These are phyloP conservation scores for Cutaneotrichosporon curvatum DNA, from an alignment of 1,284 basidiomycete species.

Conservation along the genomic window DNA sequence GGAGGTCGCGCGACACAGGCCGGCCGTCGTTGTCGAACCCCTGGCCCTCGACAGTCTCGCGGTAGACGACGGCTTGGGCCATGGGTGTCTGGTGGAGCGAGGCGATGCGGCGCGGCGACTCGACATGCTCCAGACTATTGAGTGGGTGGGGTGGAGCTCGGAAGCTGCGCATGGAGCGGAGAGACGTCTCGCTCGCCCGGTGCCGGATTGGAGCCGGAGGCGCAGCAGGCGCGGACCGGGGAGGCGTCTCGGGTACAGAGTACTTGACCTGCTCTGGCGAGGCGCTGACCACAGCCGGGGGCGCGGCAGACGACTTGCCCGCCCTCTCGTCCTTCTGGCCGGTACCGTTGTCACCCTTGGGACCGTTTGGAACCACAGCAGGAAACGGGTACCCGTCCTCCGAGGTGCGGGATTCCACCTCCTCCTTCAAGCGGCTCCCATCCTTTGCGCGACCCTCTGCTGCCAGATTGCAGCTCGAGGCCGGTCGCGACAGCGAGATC, in stretches of 20 bases:
- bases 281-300: too few relatives aligned
- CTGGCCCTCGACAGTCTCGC: conserved; percentile 30
- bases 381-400: too few relatives aligned
- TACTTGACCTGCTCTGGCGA: too few relatives aligned
- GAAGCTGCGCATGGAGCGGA: conserved; percentile 37
- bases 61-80: conserved; percentile 35
- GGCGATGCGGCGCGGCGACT: conserved; percentile 23
- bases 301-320: too few relatives aligned
- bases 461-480: neutral
- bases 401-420: too few relatives aligned
- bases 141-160: conserved; percentile 43
- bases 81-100: conserved; percentile 39
- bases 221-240: neutral
- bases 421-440: too few relatives aligned
- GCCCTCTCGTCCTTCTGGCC: too few relatives aligned
- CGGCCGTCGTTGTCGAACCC: conserved; percentile 22
- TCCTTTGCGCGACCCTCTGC: neutral
- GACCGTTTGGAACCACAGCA: too few relatives aligned
- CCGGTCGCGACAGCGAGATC: conserved; percentile 1
- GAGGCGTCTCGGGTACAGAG: too few relatives aligned
- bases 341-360: too few relatives aligned
- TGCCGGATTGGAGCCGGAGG: neutral
- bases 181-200: conserved; percentile 23
- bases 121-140: conserved; percentile 28
- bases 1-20: neutral